These are phyloP conservation scores for Aspergillus sp. DNA, from an alignment of 2,329 filamentous ascomycete genomes.

Conservation along the genomic window DNA sequence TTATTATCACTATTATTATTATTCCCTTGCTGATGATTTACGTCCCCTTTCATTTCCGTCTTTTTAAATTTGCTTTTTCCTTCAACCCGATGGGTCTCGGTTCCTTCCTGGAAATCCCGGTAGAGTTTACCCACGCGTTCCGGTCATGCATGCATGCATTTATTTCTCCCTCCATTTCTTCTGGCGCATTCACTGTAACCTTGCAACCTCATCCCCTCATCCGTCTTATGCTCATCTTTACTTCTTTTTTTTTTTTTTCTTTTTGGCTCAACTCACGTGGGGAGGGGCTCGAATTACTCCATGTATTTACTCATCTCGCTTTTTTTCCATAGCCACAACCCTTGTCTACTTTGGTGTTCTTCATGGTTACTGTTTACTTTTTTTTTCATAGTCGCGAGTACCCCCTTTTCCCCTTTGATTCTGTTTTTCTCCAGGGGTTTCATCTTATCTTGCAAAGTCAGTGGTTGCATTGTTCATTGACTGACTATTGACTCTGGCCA, in stretches of 20 bases:
- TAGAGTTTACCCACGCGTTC: not conserved
- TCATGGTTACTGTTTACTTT: no score
- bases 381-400: no score
- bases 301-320: not conserved
- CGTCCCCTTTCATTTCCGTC: conserved; percentile 5
- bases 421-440: no score
- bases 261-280: not conserved
- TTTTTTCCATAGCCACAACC: not conserved
- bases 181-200: conserved; percentile 1
- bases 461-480: no score
- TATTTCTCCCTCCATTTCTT: not conserved
- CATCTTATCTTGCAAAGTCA: no score
- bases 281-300: not conserved
- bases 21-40: conserved; percentile 15
- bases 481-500: no score
- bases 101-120: not conserved
- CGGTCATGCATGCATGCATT: conserved; percentile 1
- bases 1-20: not conserved
- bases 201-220: not conserved
- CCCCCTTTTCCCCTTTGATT: no score
- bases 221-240: not conserved
- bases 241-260: not conserved
- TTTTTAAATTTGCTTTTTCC: not conserved
- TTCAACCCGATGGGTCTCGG: not conserved
- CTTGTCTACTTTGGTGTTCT: no score